Conservation (phyloP, 2,329 filamentous ascomycete species). For the Sporothrix sp. region DNA sequence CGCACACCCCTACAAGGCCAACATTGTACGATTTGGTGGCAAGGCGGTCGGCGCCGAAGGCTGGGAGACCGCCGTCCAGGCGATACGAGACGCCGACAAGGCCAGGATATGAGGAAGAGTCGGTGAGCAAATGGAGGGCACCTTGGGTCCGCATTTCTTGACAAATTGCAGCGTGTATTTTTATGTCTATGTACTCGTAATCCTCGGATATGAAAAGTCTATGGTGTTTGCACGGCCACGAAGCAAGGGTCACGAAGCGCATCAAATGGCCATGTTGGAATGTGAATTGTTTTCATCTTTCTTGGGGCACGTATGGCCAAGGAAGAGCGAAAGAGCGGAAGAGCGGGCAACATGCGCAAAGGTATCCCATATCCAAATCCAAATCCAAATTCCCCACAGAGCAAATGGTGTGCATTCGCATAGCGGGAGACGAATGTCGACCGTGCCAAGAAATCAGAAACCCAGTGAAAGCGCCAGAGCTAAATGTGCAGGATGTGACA, state of each 20-base stretch:
- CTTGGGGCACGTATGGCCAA: too few species aligned
- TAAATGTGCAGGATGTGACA: too few species aligned
- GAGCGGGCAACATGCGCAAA: too few species aligned
- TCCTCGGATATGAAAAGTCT: background rate
- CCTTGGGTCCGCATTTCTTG: background rate
- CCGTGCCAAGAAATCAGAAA: too few species aligned
- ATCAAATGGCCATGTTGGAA: too few species aligned
- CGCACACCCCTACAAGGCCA: conserved; percentile 83
- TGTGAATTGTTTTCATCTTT: too few species aligned
- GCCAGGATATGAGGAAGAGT: conserved; percentile 36
- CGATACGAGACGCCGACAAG: conserved; percentile 39
- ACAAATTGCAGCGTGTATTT: background rate
- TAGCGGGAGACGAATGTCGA: too few species aligned
- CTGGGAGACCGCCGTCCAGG: conserved; percentile 43
- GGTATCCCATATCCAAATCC: too few species aligned
- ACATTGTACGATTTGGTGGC: conserved; percentile 65
- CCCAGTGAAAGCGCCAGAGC: too few species aligned
- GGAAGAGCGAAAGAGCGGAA: too few species aligned
- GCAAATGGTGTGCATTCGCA: too few species aligned
- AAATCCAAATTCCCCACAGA: too few species aligned
- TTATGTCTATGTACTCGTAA: background rate
- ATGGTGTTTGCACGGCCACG: background rate
- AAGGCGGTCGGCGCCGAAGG: conserved; percentile 43
- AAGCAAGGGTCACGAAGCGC: background rate
- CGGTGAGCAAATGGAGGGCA: background rate